Base-by-base conservation (phyloP, 2,329 filamentous ascomycete species). In the Cladophialophora immunda region DNA sequence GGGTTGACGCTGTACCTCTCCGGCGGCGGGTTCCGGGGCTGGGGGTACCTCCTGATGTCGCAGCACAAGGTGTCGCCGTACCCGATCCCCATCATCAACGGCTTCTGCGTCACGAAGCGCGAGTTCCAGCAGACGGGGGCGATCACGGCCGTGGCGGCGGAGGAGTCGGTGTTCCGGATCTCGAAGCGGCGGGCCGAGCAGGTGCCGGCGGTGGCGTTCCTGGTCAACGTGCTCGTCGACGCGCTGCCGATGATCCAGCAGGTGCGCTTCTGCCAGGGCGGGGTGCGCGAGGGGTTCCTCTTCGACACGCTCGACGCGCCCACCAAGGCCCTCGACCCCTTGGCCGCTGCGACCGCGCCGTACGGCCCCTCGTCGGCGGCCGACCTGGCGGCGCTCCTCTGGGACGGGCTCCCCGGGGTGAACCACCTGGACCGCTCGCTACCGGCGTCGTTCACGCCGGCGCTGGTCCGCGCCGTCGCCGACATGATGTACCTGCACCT, bases 41-140 rank as follows among this genome's bases (percentile, higher is more conserved):
- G 96, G 83, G 94, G 93, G 6, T 96, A 92, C 78, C 89, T 97
- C 75, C 84, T 97, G 60, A 94, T 97, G 90, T 89, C 91, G 75
- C 86, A 87, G 71, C 91, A 94, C 73, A 79, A 82, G 5, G 86
- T 92, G 52, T 82, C 85, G 62, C 92, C 92, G 0, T 97, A 97
- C 76, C 94, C 94, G 0, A 91, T 97, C 29, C 87, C 92, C 0
- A 89, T 90, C 22, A 90, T 95, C 77, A 94, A 93, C 68, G 90
- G 91, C 1, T 97, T 95, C 78, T 86, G 83, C 8, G 91, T 89
- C 0, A 22, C 96, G 58, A 93, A 96, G 90, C 89, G 91, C 76
- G 86, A 87, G 71, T 92, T 94, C 73, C 79, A 83, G 8, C 86
- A 92, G 54, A 83, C 86, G 62, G 92, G 92, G 0, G 97, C 96